Conservation (phyloP, 2,329 filamentous ascomycete species). For the Aspergillus ochraceus region DNA sequence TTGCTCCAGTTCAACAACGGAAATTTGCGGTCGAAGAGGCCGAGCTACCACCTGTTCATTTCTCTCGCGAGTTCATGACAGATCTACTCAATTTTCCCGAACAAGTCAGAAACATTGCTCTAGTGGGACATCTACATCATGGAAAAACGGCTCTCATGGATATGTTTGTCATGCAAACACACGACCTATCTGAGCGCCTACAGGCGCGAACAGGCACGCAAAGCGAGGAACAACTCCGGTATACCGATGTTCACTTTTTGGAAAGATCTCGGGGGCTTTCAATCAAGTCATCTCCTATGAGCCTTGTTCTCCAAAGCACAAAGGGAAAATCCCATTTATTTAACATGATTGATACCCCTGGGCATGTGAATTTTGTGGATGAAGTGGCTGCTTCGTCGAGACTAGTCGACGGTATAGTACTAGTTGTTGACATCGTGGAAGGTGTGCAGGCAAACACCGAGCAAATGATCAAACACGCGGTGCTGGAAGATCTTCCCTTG, state of each 20-base stretch:
- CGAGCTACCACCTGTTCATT: constrained; percentile 84
- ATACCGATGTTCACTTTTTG: constrained; percentile 87
- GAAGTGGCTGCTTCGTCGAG: constrained; percentile 88
- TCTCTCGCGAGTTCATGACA: constrained; percentile 87
- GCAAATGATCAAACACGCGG: constrained; percentile 93
- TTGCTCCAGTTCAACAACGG: constrained; percentile 89
- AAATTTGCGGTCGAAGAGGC: constrained; percentile 94
- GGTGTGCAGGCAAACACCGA: constrained; percentile 99
- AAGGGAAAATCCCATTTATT: constrained; percentile 93
- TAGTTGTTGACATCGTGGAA: constrained; percentile 95
- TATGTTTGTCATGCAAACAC: constrained; percentile 94
- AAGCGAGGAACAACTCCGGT: constrained; percentile 85
- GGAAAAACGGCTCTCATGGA: constrained; percentile 99
- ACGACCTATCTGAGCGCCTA: constrained; percentile 76
- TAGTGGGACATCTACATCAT: constrained; percentile 92
- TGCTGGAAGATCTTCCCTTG: constrained; percentile 83
- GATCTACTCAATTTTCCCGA: constrained; percentile 96
- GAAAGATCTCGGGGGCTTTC: constrained; percentile 89
- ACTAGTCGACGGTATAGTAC: constrained; percentile 84
- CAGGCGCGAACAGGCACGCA: constrained; percentile 79
- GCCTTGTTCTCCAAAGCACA: constrained; percentile 80
- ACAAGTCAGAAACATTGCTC: constrained; percentile 87
- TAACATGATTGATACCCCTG: constrained; percentile 94
- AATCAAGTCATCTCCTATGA: constrained; percentile 93
- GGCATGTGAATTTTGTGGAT: constrained; percentile 97